A percentile compares a stretch with the other conserved stretches of the same genome.
These are phyloP conservation scores for Colletotrichum echinochloae DNA, from an alignment of 2,329 filamentous ascomycete species.

Conservation along the genomic window DNA sequence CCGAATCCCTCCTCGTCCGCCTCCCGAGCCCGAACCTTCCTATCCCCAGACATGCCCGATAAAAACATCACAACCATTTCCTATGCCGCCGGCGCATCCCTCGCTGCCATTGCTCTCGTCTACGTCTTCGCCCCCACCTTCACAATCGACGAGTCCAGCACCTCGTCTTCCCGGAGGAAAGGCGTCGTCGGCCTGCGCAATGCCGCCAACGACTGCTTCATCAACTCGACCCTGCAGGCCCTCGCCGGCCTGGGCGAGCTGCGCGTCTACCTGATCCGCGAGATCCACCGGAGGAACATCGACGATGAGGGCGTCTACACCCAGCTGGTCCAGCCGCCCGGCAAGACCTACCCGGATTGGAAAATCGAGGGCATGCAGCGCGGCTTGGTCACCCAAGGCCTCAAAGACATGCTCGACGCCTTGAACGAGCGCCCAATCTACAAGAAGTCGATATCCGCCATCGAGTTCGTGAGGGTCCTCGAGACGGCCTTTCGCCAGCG, in stretches of 20 bases:
- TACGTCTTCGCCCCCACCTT: conserved; percentile 99
- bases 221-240: conserved; percentile 95
- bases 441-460: conserved; percentile 91
- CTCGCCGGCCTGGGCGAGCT: conserved; percentile 91
- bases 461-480: conserved; percentile 84
- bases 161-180: conserved; percentile 79
- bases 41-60: conserved; percentile 73
- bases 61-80: conserved; percentile 86
- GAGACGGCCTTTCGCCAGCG: conserved; percentile 89
- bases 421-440: conserved; percentile 94
- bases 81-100: conserved; percentile 94
- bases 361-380: conserved; percentile 78
- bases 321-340: conserved; percentile 65
- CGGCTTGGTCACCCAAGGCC: conserved; percentile 84
- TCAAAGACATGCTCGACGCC: conserved; percentile 93
- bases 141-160: conserved; percentile 86
- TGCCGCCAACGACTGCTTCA: conserved; percentile 95
- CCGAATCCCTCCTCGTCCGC: conserved; percentile 13
- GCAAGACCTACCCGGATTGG: conserved; percentile 64
- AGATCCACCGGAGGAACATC: conserved; percentile 85
- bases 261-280: conserved; percentile 90
- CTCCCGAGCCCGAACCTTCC: conserved; percentile 22
- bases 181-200: conserved; percentile 91
- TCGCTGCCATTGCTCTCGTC: conserved; percentile 93
- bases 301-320: conserved; percentile 83